Percentiles rank a stretch among this genome's conserved stretches.
Evolutionary conservation across 2,329 filamentous ascomycete genomes (phyloP).

Genomic region (Paraphoma sp.): DNA sequence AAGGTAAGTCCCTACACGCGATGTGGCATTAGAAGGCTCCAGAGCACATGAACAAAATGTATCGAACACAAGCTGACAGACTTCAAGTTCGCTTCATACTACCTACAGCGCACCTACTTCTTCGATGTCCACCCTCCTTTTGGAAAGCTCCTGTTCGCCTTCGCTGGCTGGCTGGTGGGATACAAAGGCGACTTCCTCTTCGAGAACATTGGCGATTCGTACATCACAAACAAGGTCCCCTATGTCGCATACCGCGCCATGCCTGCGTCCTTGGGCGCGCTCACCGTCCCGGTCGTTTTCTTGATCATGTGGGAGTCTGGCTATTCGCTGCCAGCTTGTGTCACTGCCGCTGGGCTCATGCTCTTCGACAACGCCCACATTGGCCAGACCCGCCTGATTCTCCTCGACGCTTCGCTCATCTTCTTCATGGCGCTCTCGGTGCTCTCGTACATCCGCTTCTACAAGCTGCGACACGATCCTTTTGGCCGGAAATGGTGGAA

Average conservation of each 20-base stretch:
- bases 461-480: constrained; percentile 88
- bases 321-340: constrained; percentile 91
- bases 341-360: constrained; percentile 83
- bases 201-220: constrained; percentile 98
- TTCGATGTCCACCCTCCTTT: constrained; percentile 99
- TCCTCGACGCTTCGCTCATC: constrained; percentile 92
- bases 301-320: constrained; percentile 99
- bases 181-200: constrained; percentile 98
- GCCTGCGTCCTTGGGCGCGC: constrained; percentile 86
- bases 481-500: constrained; percentile 99
- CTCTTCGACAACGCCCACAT: constrained; percentile 98
- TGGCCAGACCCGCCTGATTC: constrained; percentile 91
- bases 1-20: constrained; percentile 69
- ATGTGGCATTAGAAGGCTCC: no score
- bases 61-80: constrained; percentile 22
- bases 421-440: constrained; percentile 96
- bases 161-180: constrained; percentile 96
- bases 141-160: constrained; percentile 95
- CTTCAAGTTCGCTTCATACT: constrained; percentile 66
- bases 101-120: constrained; percentile 97
- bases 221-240: constrained; percentile 94
- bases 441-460: constrained; percentile 94
- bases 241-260: constrained; percentile 96
- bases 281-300: constrained; percentile 94
- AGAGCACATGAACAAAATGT: no score